Percentiles rank a stretch among this genome's conserved stretches.
phyloP scores from a whole-genome alignment of 495 filamentous ascomycete species.

The Aspergillus conjunctus region DNA sequence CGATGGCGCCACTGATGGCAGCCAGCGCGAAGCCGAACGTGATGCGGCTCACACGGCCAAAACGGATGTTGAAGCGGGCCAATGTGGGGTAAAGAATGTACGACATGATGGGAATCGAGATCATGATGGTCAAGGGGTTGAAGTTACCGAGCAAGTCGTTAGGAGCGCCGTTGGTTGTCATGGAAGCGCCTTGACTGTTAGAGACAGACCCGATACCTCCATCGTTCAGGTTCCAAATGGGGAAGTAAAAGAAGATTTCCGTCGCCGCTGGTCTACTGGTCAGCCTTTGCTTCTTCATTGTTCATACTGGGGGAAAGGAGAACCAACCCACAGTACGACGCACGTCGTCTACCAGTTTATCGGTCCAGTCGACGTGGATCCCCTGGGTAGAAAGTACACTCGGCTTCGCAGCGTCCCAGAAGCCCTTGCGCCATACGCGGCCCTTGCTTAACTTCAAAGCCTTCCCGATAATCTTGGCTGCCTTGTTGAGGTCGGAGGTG shows the following conservation, averaged over 20 bases:
- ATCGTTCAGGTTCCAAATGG: conserved; percentile 54
- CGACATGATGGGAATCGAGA: conserved; percentile 64
- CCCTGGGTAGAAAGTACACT: conserved; percentile 54
- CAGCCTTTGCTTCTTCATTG: not conserved
- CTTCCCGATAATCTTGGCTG: conserved; percentile 55
- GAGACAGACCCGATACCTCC: conserved; percentile 49
- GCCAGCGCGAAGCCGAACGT: conserved; percentile 64
- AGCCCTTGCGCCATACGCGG: conserved; percentile 56
- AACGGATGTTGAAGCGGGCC: conserved; percentile 53
- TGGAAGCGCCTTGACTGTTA: conserved; percentile 59
- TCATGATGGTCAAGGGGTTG: conserved; percentile 68
- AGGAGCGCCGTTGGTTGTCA: conserved; percentile 67
- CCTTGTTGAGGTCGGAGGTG: conserved; percentile 52
- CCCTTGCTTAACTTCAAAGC: conserved; percentile 60
- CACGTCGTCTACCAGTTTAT: conserved; percentile 52
- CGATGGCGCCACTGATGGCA: conserved; percentile 55
- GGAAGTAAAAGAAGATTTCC: conserved; percentile 57
- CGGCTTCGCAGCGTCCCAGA: conserved; percentile 68
- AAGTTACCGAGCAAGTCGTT: conserved; percentile 73
- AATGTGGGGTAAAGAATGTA: conserved; percentile 64
- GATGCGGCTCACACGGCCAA: conserved; percentile 68
- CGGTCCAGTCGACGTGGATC: conserved; percentile 47
- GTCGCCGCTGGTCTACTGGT: conserved; percentile 39
- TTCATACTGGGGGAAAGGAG: not conserved
- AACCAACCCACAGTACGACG: conserved; percentile 40